Base-by-base conservation (phyloP, 176 grass and related monocot genomes). In the Ananas comosus region DNA sequence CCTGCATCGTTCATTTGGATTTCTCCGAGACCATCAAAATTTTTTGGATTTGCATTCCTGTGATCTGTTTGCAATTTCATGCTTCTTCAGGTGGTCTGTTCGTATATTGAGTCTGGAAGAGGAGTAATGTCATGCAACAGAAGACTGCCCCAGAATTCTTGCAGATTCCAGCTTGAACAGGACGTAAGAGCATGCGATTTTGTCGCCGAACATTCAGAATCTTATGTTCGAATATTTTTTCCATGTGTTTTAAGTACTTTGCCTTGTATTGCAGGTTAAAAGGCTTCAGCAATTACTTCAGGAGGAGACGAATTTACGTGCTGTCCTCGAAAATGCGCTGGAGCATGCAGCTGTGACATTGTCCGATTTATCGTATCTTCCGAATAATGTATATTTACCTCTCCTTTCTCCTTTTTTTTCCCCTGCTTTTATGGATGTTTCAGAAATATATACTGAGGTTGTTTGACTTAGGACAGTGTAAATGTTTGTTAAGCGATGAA, bases 321-420 rank as follows among this genome's bases (percentile, higher is more conserved):
- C 69, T 12, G 81, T 92, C 51, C 93, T 97, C 68, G 89, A 97
- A 64, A 83, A 76, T 69, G 93, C 93, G 12, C 73, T 97, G 33
- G 68, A 83, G 16, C 86, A 81, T 88, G 93, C 86, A 57, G 89
- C 89, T 23, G 81, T 85, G 65, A 87, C 86, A 1, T 79, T 97
- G 76, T 83, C 89, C 49, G 89, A 97, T 79, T 82, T 92, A 49
- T 79, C 86, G 5, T 78, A 82, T 70, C 86, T 97, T 82, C 93
- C 93, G 61, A 77, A 81, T 69, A 23, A 96, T 70, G 91, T 95
- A 77, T 65, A 68, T 1, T 4, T 13, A 51, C 22, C 11, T 50
- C n/a, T 63, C 3, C 17, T 21, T 51, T 50, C 66, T 51, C 3
- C 48, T 18, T 50, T 12, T 12, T 82, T 52, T 52, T 19, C 11